Evolutionary conservation across 495 filamentous ascomycete genomes (phyloP).

Genomic region (Neurospora sp.): DNA sequence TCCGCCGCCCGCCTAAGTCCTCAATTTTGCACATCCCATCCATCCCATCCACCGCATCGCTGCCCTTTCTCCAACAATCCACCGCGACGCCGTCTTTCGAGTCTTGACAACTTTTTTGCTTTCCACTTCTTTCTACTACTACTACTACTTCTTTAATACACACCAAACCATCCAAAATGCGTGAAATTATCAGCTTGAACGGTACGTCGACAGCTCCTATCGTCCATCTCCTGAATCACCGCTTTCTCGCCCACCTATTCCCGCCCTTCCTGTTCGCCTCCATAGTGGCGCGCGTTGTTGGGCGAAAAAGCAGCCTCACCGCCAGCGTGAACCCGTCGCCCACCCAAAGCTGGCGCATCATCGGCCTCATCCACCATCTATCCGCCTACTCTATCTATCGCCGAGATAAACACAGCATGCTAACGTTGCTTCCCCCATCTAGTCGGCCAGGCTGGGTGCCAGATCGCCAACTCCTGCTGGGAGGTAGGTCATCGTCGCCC

Average conservation of each 20-base stretch:
- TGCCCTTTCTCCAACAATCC: background rate
- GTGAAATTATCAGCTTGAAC: slow-evolving; percentile 99
- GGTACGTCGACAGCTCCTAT: slow-evolving; percentile 50
- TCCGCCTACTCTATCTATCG: background rate
- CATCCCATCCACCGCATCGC: background rate
- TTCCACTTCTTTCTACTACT: slow-evolving; percentile 1
- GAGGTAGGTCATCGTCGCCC: slow-evolving; percentile 61
- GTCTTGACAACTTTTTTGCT: slow-evolving; percentile 9
- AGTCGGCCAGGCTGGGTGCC: slow-evolving; percentile 99
- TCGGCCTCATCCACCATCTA: background rate
- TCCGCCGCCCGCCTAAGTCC: slow-evolving; percentile 21
- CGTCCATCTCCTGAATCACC: background rate
- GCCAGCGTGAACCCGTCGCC: slow-evolving; percentile 11
- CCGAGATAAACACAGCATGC: slow-evolving; percentile 10
- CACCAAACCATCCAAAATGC: slow-evolving; percentile 55
- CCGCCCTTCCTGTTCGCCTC: background rate
- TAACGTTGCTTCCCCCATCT: slow-evolving; percentile 30
- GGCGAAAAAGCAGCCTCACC: slow-evolving; percentile 12
- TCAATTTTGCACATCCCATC: slow-evolving; percentile 23
- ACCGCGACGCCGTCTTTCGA: slow-evolving; percentile 12
- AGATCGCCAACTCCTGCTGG: slow-evolving; percentile 99
- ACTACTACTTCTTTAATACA: background rate
- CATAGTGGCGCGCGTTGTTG: slow-evolving; percentile 20
- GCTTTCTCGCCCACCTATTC: background rate
- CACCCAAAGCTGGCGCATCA: background rate